Conservation (phyloP, 1,284 basidiomycete genomes). For the Pyrrhoderma noxium region DNA sequence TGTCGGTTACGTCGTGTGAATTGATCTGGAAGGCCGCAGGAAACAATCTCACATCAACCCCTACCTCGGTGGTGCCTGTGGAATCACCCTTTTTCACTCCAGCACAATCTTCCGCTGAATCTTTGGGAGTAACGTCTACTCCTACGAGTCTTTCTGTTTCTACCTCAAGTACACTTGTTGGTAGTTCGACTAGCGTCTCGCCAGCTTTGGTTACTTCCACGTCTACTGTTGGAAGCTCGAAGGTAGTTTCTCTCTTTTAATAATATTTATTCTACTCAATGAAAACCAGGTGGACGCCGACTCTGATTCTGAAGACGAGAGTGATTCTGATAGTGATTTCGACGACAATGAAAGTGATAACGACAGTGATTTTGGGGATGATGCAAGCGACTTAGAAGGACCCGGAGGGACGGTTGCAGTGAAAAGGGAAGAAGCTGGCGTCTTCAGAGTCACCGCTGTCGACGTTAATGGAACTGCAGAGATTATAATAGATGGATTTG, state of each 20-base stretch:
- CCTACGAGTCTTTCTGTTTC: neutral
- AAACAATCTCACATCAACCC: neutral
- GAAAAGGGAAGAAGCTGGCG: conserved; percentile 11
- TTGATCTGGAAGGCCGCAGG: conserved; percentile 44
- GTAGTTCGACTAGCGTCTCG: conserved; percentile 12
- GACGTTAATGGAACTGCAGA: conserved; percentile 30
- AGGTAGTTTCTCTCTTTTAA: conserved; percentile 13
- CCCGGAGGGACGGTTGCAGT: neutral
- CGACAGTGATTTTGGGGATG: conserved; percentile 12
- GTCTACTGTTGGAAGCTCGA: conserved; percentile 8
- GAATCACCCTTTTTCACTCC: neutral
- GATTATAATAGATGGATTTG: conserved; percentile 40
- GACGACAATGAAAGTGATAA: conserved; percentile 17
- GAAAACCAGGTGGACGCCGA: neutral
- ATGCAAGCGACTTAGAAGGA: neutral
- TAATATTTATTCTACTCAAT: neutral
- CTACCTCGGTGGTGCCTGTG: neutral
- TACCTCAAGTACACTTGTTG: conserved; percentile 3
- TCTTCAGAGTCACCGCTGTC: conserved; percentile 23
- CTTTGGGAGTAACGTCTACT: neutral
- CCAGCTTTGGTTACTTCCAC: conserved; percentile 3
- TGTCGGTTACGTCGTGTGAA: conserved; percentile 42
- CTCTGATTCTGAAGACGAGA: conserved; percentile 6
- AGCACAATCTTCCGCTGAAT: neutral
- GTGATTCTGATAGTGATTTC: conserved; percentile 17